phyloP scores from a whole-genome alignment of 176 grass and related monocot species.

The Dendrocalamus sinicus region DNA sequence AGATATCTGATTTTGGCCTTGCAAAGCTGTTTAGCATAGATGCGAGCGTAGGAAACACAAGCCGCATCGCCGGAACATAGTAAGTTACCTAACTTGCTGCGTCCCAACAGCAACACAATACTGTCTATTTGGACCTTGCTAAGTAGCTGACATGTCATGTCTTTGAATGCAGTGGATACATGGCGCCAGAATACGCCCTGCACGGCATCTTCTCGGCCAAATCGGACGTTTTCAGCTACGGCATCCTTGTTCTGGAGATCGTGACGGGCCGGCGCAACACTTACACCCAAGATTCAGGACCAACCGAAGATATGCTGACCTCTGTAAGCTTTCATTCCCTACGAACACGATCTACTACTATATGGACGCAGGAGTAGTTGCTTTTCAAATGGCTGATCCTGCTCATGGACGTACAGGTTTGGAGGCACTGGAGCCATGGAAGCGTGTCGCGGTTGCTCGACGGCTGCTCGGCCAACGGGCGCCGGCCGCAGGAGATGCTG shows the following conservation, averaged over 20 bases:
- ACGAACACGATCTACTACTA: too few species aligned
- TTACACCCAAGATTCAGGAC: too few species aligned
- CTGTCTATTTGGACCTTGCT: too few species aligned
- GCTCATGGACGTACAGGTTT: too few species aligned
- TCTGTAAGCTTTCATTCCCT: too few species aligned
- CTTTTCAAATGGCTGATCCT: too few species aligned
- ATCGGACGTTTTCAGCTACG: constrained; percentile 68
- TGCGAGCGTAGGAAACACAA: constrained; percentile 47
- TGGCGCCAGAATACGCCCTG: constrained; percentile 64
- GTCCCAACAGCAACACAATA: too few species aligned
- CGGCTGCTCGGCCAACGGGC: background rate
- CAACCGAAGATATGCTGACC: background rate
- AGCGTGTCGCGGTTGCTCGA: too few species aligned
- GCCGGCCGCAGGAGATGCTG: constrained; percentile 26
- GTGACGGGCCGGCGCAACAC: constrained; percentile 28
- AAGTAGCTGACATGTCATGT: too few species aligned
- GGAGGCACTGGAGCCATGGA: too few species aligned
- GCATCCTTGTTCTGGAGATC: constrained; percentile 22
- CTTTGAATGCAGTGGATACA: constrained; percentile 44
- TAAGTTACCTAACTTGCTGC: constrained; percentile 15
- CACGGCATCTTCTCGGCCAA: constrained; percentile 58
- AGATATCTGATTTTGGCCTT: constrained; percentile 59
- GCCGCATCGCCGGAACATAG: constrained; percentile 56
- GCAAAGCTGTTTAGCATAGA: constrained; percentile 55
- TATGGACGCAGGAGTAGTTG: too few species aligned